A percentile compares a stretch with the other conserved stretches of the same genome.
Evolutionary conservation across 192 early-diverging fungal genomes (phyloP).

Genomic region (Phlyctochytrium arcticum): DNA sequence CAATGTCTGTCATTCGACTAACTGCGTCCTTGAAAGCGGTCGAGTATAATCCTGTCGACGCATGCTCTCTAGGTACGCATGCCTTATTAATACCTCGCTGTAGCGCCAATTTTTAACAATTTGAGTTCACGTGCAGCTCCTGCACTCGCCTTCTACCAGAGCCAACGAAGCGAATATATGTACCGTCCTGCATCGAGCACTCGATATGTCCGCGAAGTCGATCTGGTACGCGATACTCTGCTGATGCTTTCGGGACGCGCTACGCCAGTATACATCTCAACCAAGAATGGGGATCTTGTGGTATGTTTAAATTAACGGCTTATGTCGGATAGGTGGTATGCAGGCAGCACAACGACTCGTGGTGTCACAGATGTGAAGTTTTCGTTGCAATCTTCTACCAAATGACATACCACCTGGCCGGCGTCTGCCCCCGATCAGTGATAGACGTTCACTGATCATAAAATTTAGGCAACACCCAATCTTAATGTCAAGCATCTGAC

Average conservation of each 20-base stretch:
- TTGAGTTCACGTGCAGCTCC: neutral
- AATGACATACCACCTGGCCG: no score
- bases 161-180: neutral
- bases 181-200: neutral
- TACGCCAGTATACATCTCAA: neutral
- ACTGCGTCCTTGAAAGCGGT: neutral
- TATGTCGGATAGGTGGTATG: no score
- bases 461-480: neutral
- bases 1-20: no score
- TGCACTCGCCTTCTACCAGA: neutral
- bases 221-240: constrained; percentile 13
- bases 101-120: neutral
- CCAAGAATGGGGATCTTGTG: no score
- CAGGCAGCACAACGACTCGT: no score
- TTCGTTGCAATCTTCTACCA: no score
- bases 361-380: no score
- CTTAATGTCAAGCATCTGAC: neutral
- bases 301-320: no score
- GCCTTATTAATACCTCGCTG: neutral
- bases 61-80: neutral
- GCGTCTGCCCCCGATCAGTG: no score
- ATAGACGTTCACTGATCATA: no score
- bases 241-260: constrained; percentile 5
- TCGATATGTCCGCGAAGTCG: neutral
- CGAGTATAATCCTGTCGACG: neutral